Evolutionary conservation across 495 filamentous ascomycete genomes (phyloP).

Genomic region (Penicillium nucicola): DNA sequence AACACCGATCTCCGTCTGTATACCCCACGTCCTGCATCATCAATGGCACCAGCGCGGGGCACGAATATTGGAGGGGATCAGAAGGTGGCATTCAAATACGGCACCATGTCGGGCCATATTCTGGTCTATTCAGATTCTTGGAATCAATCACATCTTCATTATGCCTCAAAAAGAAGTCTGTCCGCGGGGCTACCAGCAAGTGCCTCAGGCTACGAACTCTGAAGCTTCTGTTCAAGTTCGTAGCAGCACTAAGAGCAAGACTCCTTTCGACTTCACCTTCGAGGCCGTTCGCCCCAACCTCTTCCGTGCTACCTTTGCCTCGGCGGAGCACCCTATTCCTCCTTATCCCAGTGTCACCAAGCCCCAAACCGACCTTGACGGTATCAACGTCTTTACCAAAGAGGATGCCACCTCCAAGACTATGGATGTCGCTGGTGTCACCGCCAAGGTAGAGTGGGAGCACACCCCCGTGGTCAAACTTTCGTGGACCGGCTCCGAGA

Average conservation of each 20-base stretch:
- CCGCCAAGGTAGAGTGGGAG: conserved; percentile 53
- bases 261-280: conserved; percentile 53
- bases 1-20: conserved; percentile 30
- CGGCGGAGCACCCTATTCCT: conserved; percentile 52
- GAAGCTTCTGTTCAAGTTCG: conserved; percentile 37
- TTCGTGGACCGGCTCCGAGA: conserved; percentile 44
- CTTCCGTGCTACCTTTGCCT: conserved; percentile 64
- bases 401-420: conserved; percentile 29
- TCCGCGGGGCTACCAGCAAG: conserved; percentile 38
- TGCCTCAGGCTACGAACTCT: conserved; percentile 15
- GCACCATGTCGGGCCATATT: conserved; percentile 2
- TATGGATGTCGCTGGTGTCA: conserved; percentile 47
- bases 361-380: conserved; percentile 34
- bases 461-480: conserved; percentile 55
- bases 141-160: conserved; percentile 15
- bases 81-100: conserved; percentile 30
- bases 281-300: conserved; percentile 56
- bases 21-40: conserved; percentile 1
- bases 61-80: background rate
- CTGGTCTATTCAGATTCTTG: conserved; percentile 4
- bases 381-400: conserved; percentile 22
- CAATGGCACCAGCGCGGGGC: conserved; percentile 1
- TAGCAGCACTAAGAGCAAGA: conserved; percentile 32
- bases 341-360: conserved; percentile 56
- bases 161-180: conserved; percentile 58